Base-by-base conservation (phyloP, 495 filamentous ascomycete species). In the Penicillium paxilli region DNA sequence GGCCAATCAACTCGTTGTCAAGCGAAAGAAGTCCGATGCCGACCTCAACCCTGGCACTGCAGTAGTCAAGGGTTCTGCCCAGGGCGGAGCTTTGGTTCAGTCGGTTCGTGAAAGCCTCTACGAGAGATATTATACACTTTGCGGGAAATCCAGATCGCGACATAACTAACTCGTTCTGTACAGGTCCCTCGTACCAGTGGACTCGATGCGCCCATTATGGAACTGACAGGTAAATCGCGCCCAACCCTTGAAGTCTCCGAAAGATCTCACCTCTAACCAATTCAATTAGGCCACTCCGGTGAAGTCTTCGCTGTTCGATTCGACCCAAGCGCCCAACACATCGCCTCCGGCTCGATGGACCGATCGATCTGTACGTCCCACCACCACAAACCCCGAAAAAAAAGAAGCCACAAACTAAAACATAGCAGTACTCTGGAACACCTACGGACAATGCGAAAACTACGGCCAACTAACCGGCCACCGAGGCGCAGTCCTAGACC, bases 281-380 rank as follows among this genome's bases (percentile, higher is more conserved):
- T n/a, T n/a, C 51, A 5, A 28, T 56, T 46, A 83, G 84, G 85
- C 22, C 85, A 88, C 62, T 81, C 80, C 26, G 83, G 89, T 9
- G 94, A 98, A 73, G 83, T 98, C 25, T 98, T 97, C 66, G 79
- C 88, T n/a, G 86, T 89, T 20, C 87, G 88, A 64, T 98, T 98
- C 57, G 90, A 96, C 68, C 87, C 90, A 10, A 85, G 87, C 5
- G 92, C 91, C 20, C 87, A 90, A 46, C 80, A 89, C 52, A 93
- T 98, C 57, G 94, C 95, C 44, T 97, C 94, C 5, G 95, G 93
- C 14, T 95, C 91, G 2, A 93, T 96, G 87, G 94, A 98, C 71
- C 81, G 95, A 54, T 87, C 85, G 41, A 96, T 98, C 50, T 79
- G 92, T 96, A 79, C 38, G 85, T 74, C 4, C 5, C 26, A 5